phyloP scores from a whole-genome alignment of 225 moss, liverwort and hornwort species.

The Pseudisothecium myosuroides region DNA sequence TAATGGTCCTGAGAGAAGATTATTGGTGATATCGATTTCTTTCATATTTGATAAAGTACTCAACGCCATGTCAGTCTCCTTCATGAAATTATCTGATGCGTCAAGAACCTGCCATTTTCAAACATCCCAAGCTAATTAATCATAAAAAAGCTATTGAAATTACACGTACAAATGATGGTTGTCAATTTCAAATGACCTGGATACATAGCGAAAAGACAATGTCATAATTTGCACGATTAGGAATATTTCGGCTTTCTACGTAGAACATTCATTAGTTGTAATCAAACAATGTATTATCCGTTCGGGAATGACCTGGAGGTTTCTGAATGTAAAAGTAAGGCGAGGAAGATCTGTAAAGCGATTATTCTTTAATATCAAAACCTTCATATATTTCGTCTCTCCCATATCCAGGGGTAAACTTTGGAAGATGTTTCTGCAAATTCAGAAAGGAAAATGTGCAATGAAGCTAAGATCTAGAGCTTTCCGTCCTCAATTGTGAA shows the following conservation, averaged over 20 bases:
- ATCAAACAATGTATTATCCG: not conserved
- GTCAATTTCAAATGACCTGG: not conserved
- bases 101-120: conserved; percentile 28
- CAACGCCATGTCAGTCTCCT: conserved; percentile 40
- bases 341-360: conserved; percentile 59
- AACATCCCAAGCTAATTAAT: not conserved
- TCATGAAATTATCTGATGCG: conserved; percentile 46
- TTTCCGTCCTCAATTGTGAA: not conserved
- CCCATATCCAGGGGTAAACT: conserved; percentile 49
- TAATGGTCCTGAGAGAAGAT: conserved; percentile 31
- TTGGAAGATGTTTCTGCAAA: conserved; percentile 46
- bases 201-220: not conserved
- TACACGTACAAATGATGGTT: not conserved
- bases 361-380: conserved; percentile 56
- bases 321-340: conserved; percentile 45
- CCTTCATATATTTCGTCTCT: conserved; percentile 49
- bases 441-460: not conserved
- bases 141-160: not conserved
- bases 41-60: conserved; percentile 24
- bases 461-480: not conserved
- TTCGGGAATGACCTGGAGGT: conserved; percentile 35
- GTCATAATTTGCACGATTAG: not conserved
- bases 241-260: not conserved
- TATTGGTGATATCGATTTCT: conserved; percentile 54
- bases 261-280: not conserved